Base-by-base conservation (phyloP, 257 asterid species). In the Voacanga thouarsii region DNA sequence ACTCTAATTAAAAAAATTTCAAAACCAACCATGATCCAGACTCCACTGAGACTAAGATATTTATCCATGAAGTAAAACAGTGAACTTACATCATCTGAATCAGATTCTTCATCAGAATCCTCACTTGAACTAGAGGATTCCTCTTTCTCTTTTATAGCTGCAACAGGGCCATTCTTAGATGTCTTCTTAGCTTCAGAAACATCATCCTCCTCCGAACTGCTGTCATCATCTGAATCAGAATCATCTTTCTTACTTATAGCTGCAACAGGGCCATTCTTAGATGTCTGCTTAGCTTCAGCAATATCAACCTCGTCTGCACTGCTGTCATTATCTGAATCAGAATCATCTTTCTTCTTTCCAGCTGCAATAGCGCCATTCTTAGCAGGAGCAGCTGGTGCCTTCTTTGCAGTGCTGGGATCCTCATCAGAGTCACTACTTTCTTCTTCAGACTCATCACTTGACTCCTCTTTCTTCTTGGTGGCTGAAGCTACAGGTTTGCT, bases 121-220 rank as follows among this genome's bases (percentile, higher is more conserved):
- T 83, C 89, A 77, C 83, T 77, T 30, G 86, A 72, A n/a, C 43
- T 51, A 24, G 61, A 28, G 21, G n/a, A 80, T 64, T 78, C 88
- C 1, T 78, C 80, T 41, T 82, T 80, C 82, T 82, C 79, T 53
- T 51, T 61, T 65, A 82, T 37, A 74, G 83, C 74, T 72, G 82
- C 80, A 61, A 45, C 78, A 37, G 79, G 72, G 4, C 5, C 72
- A 30, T 56, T 82, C 39, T 80, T 77, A 3, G 73, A n/a, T n/a
- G n/a, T n/a, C n/a, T n/a, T n/a, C n/a, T n/a, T n/a, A n/a, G n/a
- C n/a, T n/a, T n/a, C n/a, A n/a, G n/a, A n/a, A n/a, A n/a, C 80
- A 28, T 37, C 14, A 21, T 74, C 84, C 7, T 89, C 90, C 15
- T 85, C 92, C 0, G 90, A 84, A 72, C 85, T 81, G 73, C 79